A percentile compares a stretch with the other conserved stretches of the same genome.
Evolutionary conservation across 2,329 filamentous ascomycete genomes (phyloP).

Genomic region (Ascochyta pisi): DNA sequence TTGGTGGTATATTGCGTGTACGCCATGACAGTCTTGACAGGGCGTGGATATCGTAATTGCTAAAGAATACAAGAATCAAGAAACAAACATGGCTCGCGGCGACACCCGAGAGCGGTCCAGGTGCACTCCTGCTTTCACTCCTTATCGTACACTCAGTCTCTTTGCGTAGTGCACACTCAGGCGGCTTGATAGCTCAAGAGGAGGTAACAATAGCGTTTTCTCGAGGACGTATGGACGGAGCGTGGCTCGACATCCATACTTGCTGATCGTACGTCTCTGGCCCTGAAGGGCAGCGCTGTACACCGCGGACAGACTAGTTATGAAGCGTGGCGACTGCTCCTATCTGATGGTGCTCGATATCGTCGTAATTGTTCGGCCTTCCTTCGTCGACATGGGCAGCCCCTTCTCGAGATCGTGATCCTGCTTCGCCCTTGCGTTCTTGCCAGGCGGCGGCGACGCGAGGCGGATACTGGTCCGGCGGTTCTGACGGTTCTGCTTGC

Average conservation of each 20-base stretch:
- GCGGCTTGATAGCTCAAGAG: too few relatives aligned
- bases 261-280: not conserved
- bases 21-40: not conserved
- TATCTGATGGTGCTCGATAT: slow-evolving; percentile 41
- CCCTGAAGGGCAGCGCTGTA: not conserved
- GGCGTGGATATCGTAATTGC: slow-evolving; percentile 26
- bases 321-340: not conserved
- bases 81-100: slow-evolving; percentile 1
- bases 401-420: slow-evolving; percentile 47
- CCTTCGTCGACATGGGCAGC: slow-evolving; percentile 29
- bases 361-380: slow-evolving; percentile 41
- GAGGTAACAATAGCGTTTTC: not conserved
- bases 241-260: slow-evolving; percentile 4
- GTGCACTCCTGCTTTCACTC: not conserved
- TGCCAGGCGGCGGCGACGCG: slow-evolving; percentile 42
- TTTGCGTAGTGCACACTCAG: too few relatives aligned
- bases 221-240: not conserved
- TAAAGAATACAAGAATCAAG: slow-evolving; percentile 16
- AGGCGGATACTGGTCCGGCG: slow-evolving; percentile 46
- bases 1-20: slow-evolving; percentile 4
- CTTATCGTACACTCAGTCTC: not conserved
- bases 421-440: slow-evolving; percentile 25
- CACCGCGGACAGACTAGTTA: not conserved
- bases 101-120: not conserved
- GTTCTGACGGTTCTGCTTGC: slow-evolving; percentile 42